Percentiles rank a stretch among this genome's conserved stretches.
phyloP scores from a whole-genome alignment of 441 rosid genomes.

The Adansonia grandidieri region DNA sequence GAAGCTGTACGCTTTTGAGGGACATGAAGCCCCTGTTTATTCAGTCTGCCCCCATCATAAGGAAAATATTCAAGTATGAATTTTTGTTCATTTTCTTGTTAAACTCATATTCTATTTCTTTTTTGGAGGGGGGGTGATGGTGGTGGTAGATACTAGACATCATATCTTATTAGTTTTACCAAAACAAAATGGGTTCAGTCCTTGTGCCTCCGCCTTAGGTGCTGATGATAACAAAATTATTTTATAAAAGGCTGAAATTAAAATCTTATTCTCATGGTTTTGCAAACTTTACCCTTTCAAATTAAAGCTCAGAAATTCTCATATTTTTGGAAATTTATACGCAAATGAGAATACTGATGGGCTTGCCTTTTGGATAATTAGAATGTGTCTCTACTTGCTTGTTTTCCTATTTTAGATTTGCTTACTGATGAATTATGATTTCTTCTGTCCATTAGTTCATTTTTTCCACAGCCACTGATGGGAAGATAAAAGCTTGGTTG shows the following conservation, averaged over 20 bases:
- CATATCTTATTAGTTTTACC: not conserved
- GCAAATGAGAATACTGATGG: too few relatives aligned
- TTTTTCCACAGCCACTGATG: too few relatives aligned
- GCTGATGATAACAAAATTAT: not conserved
- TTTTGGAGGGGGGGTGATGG: not conserved
- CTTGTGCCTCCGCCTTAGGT: not conserved
- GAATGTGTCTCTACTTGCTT: too few relatives aligned
- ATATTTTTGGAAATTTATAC: slow-evolving; percentile 2
- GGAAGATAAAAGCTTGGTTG: too few relatives aligned
- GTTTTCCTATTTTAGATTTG: too few relatives aligned
- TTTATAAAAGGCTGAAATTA: not conserved
- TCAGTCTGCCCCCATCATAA: slow-evolving; percentile 64
- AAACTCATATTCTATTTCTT: not conserved
- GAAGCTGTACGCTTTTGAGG: slow-evolving; percentile 56
- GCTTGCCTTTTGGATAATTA: too few relatives aligned
- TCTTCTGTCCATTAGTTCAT: too few relatives aligned
- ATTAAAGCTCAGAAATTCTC: slow-evolving; percentile 22
- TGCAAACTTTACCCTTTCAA: not conserved
- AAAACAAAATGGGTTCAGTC: not conserved
- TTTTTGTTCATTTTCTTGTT: not conserved
- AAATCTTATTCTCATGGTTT: not conserved
- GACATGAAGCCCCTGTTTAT: slow-evolving; percentile 71
- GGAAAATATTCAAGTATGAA: slow-evolving; percentile 59
- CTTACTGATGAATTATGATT: too few relatives aligned
- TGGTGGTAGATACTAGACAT: not conserved